A percentile compares a stretch with the other conserved stretches of the same genome.
Conservation (phyloP, 192 early-diverging fungal genomes). For the Backusella australiensis region DNA sequence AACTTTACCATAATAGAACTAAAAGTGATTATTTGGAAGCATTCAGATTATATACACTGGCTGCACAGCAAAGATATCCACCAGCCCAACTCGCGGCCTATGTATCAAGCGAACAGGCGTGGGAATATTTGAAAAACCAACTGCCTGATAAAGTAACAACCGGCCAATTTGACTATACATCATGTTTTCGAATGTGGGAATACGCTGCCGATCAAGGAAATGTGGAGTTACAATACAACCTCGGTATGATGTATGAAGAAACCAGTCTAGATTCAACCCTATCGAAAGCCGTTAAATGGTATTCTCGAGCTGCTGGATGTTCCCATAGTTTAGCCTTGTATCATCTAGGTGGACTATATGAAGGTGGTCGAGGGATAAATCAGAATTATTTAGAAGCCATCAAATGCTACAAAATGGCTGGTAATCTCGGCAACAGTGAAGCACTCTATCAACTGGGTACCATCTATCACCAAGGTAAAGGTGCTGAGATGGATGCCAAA, state of each 20-base stretch:
- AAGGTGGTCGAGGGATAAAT: background rate
- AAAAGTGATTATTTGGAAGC: background rate
- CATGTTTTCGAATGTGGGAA: background rate
- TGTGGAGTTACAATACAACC: background rate
- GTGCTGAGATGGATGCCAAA: background rate
- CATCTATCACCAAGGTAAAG: background rate
- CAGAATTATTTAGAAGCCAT: background rate
- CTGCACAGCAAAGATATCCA: background rate
- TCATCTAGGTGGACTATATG: background rate
- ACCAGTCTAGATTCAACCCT: background rate
- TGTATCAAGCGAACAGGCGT: background rate
- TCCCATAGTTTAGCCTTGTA: background rate
- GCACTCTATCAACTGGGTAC: background rate
- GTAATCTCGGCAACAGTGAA: background rate
- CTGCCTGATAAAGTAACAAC: background rate
- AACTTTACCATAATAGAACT: background rate
- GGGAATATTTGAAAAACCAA: background rate
- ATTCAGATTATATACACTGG: background rate
- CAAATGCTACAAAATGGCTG: background rate
- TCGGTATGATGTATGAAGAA: background rate
- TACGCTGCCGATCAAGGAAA: background rate
- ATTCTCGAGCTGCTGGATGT: background rate
- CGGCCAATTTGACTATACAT: background rate
- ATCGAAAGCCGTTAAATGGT: background rate
- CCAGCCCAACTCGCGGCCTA: background rate